These are phyloP conservation scores for Talaromyces sp. DNA, from an alignment of 2,329 filamentous ascomycete species.

Conservation along the genomic window DNA sequence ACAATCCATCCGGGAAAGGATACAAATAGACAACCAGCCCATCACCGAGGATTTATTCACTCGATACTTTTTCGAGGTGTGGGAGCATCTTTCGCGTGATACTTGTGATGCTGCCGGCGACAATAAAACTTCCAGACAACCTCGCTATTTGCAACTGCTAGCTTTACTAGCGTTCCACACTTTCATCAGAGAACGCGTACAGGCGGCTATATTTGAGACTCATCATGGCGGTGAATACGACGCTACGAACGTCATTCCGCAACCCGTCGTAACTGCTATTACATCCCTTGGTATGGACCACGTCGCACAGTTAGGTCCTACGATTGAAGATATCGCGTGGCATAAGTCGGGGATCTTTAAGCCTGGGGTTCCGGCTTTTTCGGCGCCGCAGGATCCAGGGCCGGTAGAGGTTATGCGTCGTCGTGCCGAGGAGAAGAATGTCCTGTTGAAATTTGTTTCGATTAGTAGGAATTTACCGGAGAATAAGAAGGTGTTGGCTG, in stretches of 20 bases:
- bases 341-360: conserved; percentile 73
- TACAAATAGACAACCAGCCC: conserved; percentile 33
- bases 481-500: conserved; percentile 20
- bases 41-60: conserved; percentile 25
- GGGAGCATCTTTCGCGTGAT: conserved; percentile 32
- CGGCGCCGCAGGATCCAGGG: conserved; percentile 40
- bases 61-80: conserved; percentile 31
- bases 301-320: conserved; percentile 59
- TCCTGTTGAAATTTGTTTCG: conserved; percentile 7
- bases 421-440: conserved; percentile 8
- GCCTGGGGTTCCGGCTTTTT: conserved; percentile 55
- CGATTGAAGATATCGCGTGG: conserved; percentile 54
- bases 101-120: neutral
- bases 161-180: conserved; percentile 64
- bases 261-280: conserved; percentile 56
- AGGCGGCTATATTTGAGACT: conserved; percentile 63
- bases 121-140: conserved; percentile 24
- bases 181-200: conserved; percentile 61
- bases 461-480: conserved; percentile 19
- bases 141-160: conserved; percentile 43
- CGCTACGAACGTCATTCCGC: conserved; percentile 57
- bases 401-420: conserved; percentile 37
- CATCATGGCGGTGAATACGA: conserved; percentile 67
- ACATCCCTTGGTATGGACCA: conserved; percentile 69
- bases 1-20: conserved; percentile 33